Conservation (phyloP, 2,329 filamentous ascomycete species). For the Bimuria novae-zelandiae region DNA sequence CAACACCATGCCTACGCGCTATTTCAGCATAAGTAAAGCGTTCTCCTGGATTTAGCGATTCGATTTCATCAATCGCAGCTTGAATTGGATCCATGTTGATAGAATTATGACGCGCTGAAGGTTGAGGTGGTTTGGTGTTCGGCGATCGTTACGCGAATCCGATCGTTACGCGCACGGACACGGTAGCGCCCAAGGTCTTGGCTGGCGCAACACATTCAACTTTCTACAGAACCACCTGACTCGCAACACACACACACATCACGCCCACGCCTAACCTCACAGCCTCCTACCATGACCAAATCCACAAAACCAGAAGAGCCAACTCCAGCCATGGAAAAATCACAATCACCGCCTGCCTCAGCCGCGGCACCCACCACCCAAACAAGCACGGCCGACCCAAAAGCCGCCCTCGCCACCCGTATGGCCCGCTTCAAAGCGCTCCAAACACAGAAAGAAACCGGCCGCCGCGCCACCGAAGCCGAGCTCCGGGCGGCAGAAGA, state of each 20-base stretch:
- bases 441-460: constrained; percentile 66
- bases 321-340: not conserved
- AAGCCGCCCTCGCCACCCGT: constrained; percentile 42
- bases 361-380: too few species aligned
- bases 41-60: too few species aligned
- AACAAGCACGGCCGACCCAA: constrained; percentile 27
- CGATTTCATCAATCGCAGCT: too few species aligned
- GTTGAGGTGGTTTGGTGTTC: too few species aligned
- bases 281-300: constrained; percentile 9
- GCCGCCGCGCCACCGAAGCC: constrained; percentile 65
- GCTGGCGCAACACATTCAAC: constrained; percentile 8
- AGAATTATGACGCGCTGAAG: too few species aligned
- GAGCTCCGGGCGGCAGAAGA: constrained; percentile 45
- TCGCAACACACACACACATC: not conserved
- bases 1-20: too few species aligned
- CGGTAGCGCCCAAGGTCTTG: constrained; percentile 6
- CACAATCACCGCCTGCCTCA: not conserved
- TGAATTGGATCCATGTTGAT: too few species aligned
- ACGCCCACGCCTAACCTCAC: not conserved
- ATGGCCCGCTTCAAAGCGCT: constrained; percentile 83
- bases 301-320: not conserved
- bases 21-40: too few species aligned
- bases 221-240: not conserved
- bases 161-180: too few species aligned
- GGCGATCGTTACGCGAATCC: too few species aligned